These are phyloP conservation scores for Tirmania nivea DNA, from an alignment of 495 filamentous ascomycete species.

Conservation along the genomic window DNA sequence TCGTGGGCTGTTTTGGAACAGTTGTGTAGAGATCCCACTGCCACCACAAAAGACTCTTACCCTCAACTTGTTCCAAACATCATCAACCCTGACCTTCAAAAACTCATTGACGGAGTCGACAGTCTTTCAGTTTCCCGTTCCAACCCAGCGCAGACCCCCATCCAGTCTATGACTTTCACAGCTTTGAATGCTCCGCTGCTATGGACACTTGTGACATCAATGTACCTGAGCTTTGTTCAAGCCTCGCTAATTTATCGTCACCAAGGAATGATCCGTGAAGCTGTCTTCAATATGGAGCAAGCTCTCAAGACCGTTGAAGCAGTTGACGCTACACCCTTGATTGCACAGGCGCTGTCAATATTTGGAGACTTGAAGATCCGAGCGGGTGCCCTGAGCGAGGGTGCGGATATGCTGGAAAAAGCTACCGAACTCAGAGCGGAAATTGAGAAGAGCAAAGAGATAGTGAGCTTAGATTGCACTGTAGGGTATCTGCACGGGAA, in stretches of 20 bases:
- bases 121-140: neutral
- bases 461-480: constrained; percentile 25
- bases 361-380: constrained; percentile 43
- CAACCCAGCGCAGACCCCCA: constrained; percentile 2
- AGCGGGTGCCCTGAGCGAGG: constrained; percentile 38
- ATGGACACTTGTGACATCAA: constrained; percentile 54
- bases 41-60: constrained; percentile 1
- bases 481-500: constrained; percentile 18
- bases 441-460: constrained; percentile 26
- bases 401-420: constrained; percentile 34
- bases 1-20: constrained; percentile 21
- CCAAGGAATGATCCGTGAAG: constrained; percentile 69
- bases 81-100: neutral
- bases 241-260: constrained; percentile 58
- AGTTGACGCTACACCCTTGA: constrained; percentile 37
- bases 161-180: constrained; percentile 8
- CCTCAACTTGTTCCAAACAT: neutral
- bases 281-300: constrained; percentile 73
- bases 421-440: constrained; percentile 25
- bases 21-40: constrained; percentile 16
- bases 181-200: constrained; percentile 41
- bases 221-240: constrained; percentile 46
- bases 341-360: constrained; percentile 32
- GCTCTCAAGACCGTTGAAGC: constrained; percentile 56
- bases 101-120: constrained; percentile 7